Evolutionary conservation across 1,139 yeast species (phyloP).

Genomic region (Arxiozyma bovina): DNA sequence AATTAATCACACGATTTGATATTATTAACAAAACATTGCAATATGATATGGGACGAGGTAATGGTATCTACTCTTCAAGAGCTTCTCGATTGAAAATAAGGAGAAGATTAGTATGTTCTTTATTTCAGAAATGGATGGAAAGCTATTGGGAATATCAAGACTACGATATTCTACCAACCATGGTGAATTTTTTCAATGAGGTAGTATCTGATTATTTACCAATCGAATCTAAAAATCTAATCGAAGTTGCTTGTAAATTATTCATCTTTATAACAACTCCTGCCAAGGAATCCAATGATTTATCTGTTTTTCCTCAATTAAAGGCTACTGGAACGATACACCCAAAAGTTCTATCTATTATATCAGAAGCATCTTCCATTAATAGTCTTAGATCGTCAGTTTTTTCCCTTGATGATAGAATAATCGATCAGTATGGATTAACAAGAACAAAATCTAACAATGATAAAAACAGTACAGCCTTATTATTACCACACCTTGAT

Average conservation of each 20-base stretch:
- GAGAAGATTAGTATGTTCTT: slow-evolving; percentile 55
- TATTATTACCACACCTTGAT: slow-evolving; percentile 30
- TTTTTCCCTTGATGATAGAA: slow-evolving; percentile 32
- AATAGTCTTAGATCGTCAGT: slow-evolving; percentile 26
- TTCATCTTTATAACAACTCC: slow-evolving; percentile 19
- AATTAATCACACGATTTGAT: slow-evolving; percentile 59
- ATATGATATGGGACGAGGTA: slow-evolving; percentile 29
- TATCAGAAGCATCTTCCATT: slow-evolving; percentile 27
- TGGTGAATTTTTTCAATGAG: slow-evolving; percentile 71
- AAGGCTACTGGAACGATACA: slow-evolving; percentile 6
- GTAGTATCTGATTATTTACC: slow-evolving; percentile 52
- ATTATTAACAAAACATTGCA: slow-evolving; percentile 34
- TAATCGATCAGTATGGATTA: slow-evolving; percentile 34
- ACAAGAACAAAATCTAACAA: slow-evolving; percentile 28
- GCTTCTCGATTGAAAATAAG: slow-evolving; percentile 53
- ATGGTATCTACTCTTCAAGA: slow-evolving; percentile 37
- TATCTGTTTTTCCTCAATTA: not conserved
- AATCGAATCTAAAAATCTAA: slow-evolving; percentile 50
- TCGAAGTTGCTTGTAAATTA: slow-evolving; percentile 55
- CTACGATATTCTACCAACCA: slow-evolving; percentile 51
- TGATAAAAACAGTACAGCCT: slow-evolving; percentile 29
- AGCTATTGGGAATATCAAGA: slow-evolving; percentile 77
- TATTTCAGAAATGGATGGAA: slow-evolving; percentile 78
- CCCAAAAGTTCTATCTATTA: slow-evolving; percentile 21
- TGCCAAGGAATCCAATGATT: not conserved